Conservation (phyloP, 75 land plant species). For the Pinus tabuliformis region DNA sequence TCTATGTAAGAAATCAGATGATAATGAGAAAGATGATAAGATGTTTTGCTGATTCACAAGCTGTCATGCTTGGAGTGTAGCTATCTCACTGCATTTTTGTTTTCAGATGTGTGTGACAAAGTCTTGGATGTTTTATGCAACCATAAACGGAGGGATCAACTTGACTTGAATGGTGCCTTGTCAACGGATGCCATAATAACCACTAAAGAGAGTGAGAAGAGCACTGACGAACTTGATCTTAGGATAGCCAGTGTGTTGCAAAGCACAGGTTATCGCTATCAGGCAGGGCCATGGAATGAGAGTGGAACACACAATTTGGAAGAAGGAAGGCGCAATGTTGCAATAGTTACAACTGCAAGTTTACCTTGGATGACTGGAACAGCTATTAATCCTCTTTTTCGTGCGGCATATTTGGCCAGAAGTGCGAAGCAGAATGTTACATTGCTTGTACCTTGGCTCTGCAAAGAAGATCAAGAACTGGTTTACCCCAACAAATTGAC, state of each 20-base stretch:
- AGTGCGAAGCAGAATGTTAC: constrained; percentile 87
- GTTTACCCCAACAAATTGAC: constrained; percentile 85
- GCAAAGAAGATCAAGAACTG: constrained; percentile 78
- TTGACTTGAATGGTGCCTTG: constrained; percentile 20
- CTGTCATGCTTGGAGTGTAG: too few species aligned
- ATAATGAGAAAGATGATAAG: too few species aligned
- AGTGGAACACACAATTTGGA: constrained; percentile 27
- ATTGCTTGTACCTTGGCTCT: constrained; percentile 93
- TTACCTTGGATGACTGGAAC: constrained; percentile 99
- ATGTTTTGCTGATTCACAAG: too few species aligned
- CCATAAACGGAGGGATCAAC: constrained; percentile 59
- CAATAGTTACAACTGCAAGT: constrained; percentile 97
- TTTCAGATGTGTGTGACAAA: constrained; percentile 81
- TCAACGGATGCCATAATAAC: constrained; percentile 21
- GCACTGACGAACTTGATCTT: constrained; percentile 73
- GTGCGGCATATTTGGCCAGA: constrained; percentile 90
- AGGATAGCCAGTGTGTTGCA: constrained; percentile 91
- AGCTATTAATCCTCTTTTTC: constrained; percentile 92
- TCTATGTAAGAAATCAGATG: too few species aligned
- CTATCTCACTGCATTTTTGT: neutral
- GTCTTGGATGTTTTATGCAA: constrained; percentile 73
- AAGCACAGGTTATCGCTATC: constrained; percentile 85
- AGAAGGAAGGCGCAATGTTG: constrained; percentile 71
- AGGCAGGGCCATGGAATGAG: constrained; percentile 74
- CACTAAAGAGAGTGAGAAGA: constrained; percentile 27